A percentile compares a stretch with the other conserved stretches of the same genome.
Evolutionary conservation across 2,329 filamentous ascomycete genomes (phyloP).

Genomic region (Colletotrichum sp.): DNA sequence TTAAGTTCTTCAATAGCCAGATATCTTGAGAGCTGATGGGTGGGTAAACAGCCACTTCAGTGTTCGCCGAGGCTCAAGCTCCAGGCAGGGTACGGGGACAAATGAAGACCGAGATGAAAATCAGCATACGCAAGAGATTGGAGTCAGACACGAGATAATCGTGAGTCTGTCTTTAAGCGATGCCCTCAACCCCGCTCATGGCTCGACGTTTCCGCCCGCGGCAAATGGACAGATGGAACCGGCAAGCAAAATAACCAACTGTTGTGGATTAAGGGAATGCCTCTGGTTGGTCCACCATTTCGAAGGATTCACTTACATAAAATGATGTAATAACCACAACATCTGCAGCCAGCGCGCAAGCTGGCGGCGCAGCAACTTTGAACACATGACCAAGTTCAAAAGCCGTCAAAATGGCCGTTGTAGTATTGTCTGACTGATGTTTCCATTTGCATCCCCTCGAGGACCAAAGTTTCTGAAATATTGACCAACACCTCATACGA

Average conservation of each 20-base stretch:
- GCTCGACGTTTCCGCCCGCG: background rate
- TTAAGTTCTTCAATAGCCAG: background rate
- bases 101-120: background rate
- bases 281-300: background rate
- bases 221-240: background rate
- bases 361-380: background rate
- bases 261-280: background rate
- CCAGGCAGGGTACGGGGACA: background rate
- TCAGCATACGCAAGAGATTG: background rate
- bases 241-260: background rate
- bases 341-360: background rate
- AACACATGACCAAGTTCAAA: background rate
- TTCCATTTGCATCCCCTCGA: background rate
- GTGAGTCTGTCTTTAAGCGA: background rate
- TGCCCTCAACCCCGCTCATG: background rate
- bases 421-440: background rate
- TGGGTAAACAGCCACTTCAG: accelerated
- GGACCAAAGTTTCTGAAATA: background rate
- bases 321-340: conserved; percentile 4
- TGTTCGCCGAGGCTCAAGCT: background rate
- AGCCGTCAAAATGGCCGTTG: background rate
- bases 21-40: background rate
- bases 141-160: background rate
- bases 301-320: background rate
- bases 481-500: background rate